Evolutionary conservation across 1,284 basidiomycete species (phyloP).

Genomic region (Fistulina hepatica): DNA sequence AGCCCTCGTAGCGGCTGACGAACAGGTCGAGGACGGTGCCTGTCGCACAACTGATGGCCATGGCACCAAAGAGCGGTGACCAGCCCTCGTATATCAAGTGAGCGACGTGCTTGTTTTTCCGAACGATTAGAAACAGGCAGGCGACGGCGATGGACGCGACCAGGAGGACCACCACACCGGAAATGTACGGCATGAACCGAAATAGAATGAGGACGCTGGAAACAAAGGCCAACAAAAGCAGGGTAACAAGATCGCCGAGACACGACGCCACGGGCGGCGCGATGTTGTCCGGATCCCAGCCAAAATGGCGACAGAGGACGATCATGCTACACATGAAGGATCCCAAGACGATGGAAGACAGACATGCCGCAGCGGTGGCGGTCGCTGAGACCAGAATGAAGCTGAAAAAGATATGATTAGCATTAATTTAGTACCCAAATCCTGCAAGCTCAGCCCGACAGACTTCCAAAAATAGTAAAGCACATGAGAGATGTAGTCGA

Average conservation of each 20-base stretch:
- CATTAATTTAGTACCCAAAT: no score
- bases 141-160: slow-evolving; percentile 52
- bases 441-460: no score
- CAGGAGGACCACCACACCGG: no score
- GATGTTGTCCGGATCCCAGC: slow-evolving; percentile 94
- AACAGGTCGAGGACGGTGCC: slow-evolving; percentile 89
- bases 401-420: slow-evolving; percentile 28
- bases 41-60: slow-evolving; percentile 85
- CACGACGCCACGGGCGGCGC: slow-evolving; percentile 89
- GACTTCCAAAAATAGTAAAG: no score
- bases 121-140: slow-evolving; percentile 18
- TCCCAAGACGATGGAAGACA: slow-evolving; percentile 75
- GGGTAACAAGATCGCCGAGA: slow-evolving; percentile 85
- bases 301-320: slow-evolving; percentile 64
- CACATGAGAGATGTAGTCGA: no score
- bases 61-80: slow-evolving; percentile 84
- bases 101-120: slow-evolving; percentile 55
- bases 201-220: slow-evolving; percentile 50
- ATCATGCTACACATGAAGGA: slow-evolving; percentile 89
- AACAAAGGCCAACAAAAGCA: slow-evolving; percentile 64
- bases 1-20: slow-evolving; percentile 79
- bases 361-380: slow-evolving; percentile 78
- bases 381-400: slow-evolving; percentile 82
- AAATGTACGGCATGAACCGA: background rate
- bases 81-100: slow-evolving; percentile 78